Base-by-base conservation (phyloP, 306 rosid species). In the Ochetophila trinervis region DNA sequence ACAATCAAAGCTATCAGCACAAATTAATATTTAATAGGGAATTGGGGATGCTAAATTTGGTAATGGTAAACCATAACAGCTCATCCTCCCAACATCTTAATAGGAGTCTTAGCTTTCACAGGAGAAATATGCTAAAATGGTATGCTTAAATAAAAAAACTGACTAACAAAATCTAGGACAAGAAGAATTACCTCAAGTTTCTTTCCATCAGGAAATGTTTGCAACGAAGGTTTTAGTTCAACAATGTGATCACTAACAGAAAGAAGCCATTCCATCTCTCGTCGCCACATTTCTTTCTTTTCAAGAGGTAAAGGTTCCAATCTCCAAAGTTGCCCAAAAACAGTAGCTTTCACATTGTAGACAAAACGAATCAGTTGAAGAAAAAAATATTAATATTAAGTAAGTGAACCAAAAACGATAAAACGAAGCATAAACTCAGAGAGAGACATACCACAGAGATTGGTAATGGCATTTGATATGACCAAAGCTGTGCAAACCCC, bases 401-500 rank as follows among this genome's bases (percentile, higher is more conserved):
- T 18, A 22, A 21, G 12, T 32, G 45, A 66, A 57, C 42, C 22
- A 36, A 59, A 10, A 2, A 30, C 8, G 32, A 18, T 0, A 18
- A 12, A n/a, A 22, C 2, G 45, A 65, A 52, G 8, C 18, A 53
- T 30, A n/a, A 44, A 56, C n/a, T 17, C 30, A 22, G n/a, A n/a
- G n/a, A n/a, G 22, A 42, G 45, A 8, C 60, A 45, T 85, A 92
- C 98, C 98, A 47, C 86, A 87, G 11, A 89, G 88, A 76, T 92
- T 87, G 19, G 98, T 89, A 70, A 89, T 89, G 69, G 98, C 96
- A 69, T 92, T 92, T 53, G 95, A 92, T 45, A 92, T 81, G 42
- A 95, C 91, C 86, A 89, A 74, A 13, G 96, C 95, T 32, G 98
- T 79, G 64, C 82, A 74, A 44, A 87, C 98, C 64, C 98, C 96